Base-by-base conservation (phyloP, 2,329 filamentous ascomycete species). In the Coleophoma cylindrospora region DNA sequence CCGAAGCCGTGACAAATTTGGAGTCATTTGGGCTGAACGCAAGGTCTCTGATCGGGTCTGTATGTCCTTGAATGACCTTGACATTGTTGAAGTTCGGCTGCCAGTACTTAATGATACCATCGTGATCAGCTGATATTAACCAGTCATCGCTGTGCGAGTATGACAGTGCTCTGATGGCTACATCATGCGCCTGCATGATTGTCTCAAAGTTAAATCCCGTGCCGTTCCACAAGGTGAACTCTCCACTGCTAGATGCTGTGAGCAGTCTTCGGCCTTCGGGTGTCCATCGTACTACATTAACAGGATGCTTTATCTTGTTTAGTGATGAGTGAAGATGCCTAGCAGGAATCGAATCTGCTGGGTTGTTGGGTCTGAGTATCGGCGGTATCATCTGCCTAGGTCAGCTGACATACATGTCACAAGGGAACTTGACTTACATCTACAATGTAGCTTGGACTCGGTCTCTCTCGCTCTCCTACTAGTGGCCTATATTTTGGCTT, bases 181-280 rank as follows among this genome's bases (percentile, higher is more conserved):
- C 84, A 69, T 96, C 92, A 68, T 97, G 92, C 37, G 92, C 92
- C 74, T 96, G 91, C 88, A 96, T 96, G 27, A 99, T 96, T 3
- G 94, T 97, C 72, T 99, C 94, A 62, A 99, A 99, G 69, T 99
- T 97, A 79, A 99, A 99, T 21, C 91, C 92, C 40, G 92, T 97
- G 55, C 94, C 94, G 67, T 99, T 99, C 94, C 94, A 99, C 3
- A 99, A 72, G 37, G 95, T 99, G 63, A 99, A 99, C 67, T 99
- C 94, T 64, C 94, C 94, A 66, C 92, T 97, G 58, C 91, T 95
- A 0, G 91, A 95, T 19, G 91, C 94, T 0, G 94, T 97, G 65
- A 99, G 77, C 50, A 99, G 74, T 58, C 94, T 80, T 54, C 94
- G 85, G 27, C 94, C 94, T 69, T 99, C 94, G 7, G 94, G 94